These are phyloP conservation scores for Salvia hispanica DNA, from an alignment of 257 asterid species.

Conservation along the genomic window DNA sequence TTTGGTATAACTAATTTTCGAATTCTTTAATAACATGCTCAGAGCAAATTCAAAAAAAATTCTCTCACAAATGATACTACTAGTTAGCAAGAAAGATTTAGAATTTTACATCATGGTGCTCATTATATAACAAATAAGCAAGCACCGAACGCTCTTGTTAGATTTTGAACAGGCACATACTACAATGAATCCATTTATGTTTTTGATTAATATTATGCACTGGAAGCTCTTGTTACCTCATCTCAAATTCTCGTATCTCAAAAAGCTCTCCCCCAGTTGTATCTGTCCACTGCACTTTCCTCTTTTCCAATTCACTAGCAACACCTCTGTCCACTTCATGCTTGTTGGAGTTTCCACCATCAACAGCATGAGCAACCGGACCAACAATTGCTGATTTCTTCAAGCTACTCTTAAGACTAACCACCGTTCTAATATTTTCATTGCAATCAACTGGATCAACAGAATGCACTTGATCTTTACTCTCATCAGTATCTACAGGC, in stretches of 20 bases:
- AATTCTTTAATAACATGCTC: background rate
- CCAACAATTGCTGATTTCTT: slow-evolving; percentile 47
- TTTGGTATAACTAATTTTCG: slow-evolving; percentile 2
- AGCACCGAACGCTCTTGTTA: background rate
- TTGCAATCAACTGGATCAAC: slow-evolving; percentile 39
- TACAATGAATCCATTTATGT: background rate
- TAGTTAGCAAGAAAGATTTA: slow-evolving; percentile 18
- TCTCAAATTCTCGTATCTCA: slow-evolving; percentile 90
- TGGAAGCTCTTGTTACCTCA: slow-evolving; percentile 58
- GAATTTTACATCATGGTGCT: background rate
- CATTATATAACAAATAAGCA: background rate
- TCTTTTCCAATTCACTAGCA: slow-evolving; percentile 48
- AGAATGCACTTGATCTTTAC: slow-evolving; percentile 39
- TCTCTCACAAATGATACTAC: background rate
- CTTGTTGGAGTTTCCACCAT: slow-evolving; percentile 29
- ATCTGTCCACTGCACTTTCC: slow-evolving; percentile 96
- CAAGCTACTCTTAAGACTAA: slow-evolving; percentile 73
- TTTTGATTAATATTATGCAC: background rate
- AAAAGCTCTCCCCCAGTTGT: slow-evolving; percentile 78
- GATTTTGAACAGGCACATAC: slow-evolving; percentile 2
- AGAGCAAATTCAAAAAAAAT: slow-evolving; percentile 18
- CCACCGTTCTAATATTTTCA: slow-evolving; percentile 33
- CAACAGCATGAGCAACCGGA: slow-evolving; percentile 29
- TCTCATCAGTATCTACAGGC: slow-evolving; percentile 47
- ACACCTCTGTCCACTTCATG: slow-evolving; percentile 35